Evolutionary conservation across 2,329 filamentous ascomycete species (phyloP).

Genomic region (Monosporascus cannonballus): DNA sequence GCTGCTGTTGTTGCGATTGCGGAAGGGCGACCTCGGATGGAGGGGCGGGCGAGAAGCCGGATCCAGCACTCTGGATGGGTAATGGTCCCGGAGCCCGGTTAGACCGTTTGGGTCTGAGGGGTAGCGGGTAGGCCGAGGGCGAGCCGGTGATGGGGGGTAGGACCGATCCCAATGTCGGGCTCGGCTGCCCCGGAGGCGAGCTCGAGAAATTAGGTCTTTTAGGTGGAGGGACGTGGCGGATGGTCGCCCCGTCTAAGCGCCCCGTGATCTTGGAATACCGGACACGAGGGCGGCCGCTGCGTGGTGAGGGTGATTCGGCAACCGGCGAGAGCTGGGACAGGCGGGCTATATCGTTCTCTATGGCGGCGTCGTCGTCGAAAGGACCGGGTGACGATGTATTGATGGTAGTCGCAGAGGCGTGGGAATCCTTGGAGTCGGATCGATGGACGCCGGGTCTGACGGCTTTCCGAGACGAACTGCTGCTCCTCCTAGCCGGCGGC

Average conservation of each 20-base stretch:
- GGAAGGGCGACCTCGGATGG: conserved; percentile 1
- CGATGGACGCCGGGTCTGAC: conserved; percentile 13
- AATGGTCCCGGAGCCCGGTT: conserved; percentile 3
- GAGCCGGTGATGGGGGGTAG: conserved; percentile 14
- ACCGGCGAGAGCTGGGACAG: conserved; percentile 41
- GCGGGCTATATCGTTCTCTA: conserved; percentile 22
- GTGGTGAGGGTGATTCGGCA: conserved; percentile 37
- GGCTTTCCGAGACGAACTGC: conserved; percentile 11
- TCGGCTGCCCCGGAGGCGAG: conserved; percentile 34
- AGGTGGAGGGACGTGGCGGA: conserved; percentile 27
- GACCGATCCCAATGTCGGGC: conserved; percentile 34
- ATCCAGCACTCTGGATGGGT: conserved; percentile 14
- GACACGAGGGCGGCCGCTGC: conserved; percentile 26
- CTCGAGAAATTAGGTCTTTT: conserved; percentile 24
- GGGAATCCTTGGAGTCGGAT: conserved; percentile 23
- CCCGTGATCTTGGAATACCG: conserved; percentile 24
- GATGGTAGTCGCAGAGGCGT: conserved; percentile 34
- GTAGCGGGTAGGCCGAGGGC: conserved; percentile 19
- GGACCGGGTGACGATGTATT: conserved; percentile 20
- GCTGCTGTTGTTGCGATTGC: conserved; percentile 10
- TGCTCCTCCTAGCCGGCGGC: conserved; percentile 11
- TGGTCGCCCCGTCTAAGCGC: conserved; percentile 20
- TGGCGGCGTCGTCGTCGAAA: conserved; percentile 26
- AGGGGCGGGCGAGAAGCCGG: conserved; percentile 19
- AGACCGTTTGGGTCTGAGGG: conserved; percentile 17